Base-by-base conservation (phyloP, 805 yeast genomes). In the Candida incommunis region DNA sequence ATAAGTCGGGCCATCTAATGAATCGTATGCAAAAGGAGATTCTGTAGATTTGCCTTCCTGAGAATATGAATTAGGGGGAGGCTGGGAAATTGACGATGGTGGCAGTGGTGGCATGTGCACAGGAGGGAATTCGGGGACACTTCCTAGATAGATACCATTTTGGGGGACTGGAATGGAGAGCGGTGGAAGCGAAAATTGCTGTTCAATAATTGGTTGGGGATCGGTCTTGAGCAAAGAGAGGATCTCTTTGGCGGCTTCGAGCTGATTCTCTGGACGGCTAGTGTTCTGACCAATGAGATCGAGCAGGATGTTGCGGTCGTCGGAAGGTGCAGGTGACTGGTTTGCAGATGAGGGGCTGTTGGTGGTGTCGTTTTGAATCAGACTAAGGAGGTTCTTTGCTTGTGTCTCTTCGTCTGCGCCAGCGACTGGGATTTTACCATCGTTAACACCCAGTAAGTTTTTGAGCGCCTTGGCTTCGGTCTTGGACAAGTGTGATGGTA, bases 391-490 rank as follows among this genome's bases (percentile, higher is more conserved):
- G n/a, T 31, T 31, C 18, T 31, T 11, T 9, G 37, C 37, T 18
- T 31, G 18, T 11, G 18, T 18, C 18, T 31, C 37, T 7, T 7
- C 37, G 47, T 43, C 47, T 48, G 40, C 21, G 40, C 18, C 42
- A 44, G 23, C 29, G 18, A 2, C 26, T 42, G 22, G 42, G 41
- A 22, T 18, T 18, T 4, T 23, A 41, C 15, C 35, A 42, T 29
- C 53, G 18, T 31, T 31, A 16, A 55, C 56, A 7, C 64, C 64
- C 18, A 60, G 54, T 42, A 59, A 44, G 34, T 54, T 54, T 46
- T 56, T 53, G 45, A 61, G 52, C 2, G 62, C 63, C 3, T 48
- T 44, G 3, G 63, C 41, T 45, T 61, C 62, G 23, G 52, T 27
- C 26, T 48, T 48, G 22, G 58, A 49, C 9, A 58, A 51, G 23